Evolutionary conservation across 2,329 filamentous ascomycete species (phyloP).

Genomic region (Colletotrichum caudatum): DNA sequence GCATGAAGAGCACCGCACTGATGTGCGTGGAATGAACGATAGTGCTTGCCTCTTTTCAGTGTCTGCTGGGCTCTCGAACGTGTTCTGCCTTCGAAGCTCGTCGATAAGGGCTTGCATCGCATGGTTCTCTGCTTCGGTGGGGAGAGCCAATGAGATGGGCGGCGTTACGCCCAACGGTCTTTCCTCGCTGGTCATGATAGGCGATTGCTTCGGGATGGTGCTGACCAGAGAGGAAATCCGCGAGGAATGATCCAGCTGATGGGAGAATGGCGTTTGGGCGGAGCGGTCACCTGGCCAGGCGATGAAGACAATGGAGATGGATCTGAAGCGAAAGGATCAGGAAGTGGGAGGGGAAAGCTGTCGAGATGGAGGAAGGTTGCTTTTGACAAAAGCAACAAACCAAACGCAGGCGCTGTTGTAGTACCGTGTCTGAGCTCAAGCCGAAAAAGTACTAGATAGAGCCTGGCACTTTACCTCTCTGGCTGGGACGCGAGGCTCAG

Average conservation of each 20-base stretch:
- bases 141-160: conserved; percentile 82
- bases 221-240: not conserved
- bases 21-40: not conserved
- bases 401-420: not conserved
- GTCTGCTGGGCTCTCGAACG: conserved; percentile 87
- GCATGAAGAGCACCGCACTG: conserved; percentile 3
- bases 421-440: not conserved
- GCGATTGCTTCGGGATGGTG: conserved; percentile 11
- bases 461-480: conserved; percentile 4
- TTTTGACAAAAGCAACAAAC: conserved; percentile 12
- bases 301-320: conserved; percentile 8
- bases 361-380: conserved; percentile 2
- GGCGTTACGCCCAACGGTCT: conserved; percentile 77
- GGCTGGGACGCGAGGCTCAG: conserved; percentile 11
- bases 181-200: conserved; percentile 54
- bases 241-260: conserved; percentile 8
- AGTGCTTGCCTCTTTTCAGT: conserved; percentile 79
- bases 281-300: conserved; percentile 16
- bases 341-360: not conserved
- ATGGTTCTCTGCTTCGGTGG: conserved; percentile 80
- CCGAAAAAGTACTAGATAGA: not conserved
- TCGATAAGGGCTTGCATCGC: conserved; percentile 83
- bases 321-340: not conserved
- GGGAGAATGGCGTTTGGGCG: conserved; percentile 2
- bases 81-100: conserved; percentile 89